These are phyloP conservation scores for Sonneratia alba DNA, from an alignment of 345 rosid species.

Conservation along the genomic window DNA sequence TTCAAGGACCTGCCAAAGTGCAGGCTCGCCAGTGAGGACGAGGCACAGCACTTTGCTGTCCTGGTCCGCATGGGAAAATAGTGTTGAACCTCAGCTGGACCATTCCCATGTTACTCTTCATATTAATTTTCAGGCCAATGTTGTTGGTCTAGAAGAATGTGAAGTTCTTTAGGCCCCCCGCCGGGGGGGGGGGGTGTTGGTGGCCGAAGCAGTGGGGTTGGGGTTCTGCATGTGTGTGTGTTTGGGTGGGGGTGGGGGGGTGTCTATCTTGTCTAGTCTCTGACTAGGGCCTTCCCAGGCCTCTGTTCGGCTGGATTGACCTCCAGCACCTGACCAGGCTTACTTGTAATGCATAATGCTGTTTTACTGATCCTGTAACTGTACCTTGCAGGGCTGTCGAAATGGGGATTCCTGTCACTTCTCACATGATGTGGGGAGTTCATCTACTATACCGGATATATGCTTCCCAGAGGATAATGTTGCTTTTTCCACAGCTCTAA, in stretches of 20 bases:
- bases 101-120: not conserved
- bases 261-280: not conserved
- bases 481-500: constrained; percentile 32
- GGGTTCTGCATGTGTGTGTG: no score
- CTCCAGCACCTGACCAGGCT: not conserved
- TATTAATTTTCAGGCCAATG: not conserved
- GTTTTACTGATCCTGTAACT: constrained; percentile 12
- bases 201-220: no score
- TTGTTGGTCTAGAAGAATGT: not conserved
- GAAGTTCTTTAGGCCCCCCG: no score
- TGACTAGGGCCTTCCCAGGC: not conserved
- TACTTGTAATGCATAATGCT: not conserved
- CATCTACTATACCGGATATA: constrained; percentile 16
- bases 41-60: not conserved
- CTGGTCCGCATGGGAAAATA: not conserved
- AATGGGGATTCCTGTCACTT: constrained; percentile 58
- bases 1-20: not conserved
- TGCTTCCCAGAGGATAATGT: constrained; percentile 52
- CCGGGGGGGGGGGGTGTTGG: no score
- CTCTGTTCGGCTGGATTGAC: not conserved
- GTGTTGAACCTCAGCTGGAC: not conserved
- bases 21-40: not conserved
- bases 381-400: constrained; percentile 67
- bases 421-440: constrained; percentile 42
- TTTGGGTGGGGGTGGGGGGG: no score